Percentiles rank a stretch among this genome's conserved stretches.
These are phyloP conservation scores for Psilocybe cyanescens DNA, from an alignment of 768 basidiomycete genomes.

Conservation along the genomic window DNA sequence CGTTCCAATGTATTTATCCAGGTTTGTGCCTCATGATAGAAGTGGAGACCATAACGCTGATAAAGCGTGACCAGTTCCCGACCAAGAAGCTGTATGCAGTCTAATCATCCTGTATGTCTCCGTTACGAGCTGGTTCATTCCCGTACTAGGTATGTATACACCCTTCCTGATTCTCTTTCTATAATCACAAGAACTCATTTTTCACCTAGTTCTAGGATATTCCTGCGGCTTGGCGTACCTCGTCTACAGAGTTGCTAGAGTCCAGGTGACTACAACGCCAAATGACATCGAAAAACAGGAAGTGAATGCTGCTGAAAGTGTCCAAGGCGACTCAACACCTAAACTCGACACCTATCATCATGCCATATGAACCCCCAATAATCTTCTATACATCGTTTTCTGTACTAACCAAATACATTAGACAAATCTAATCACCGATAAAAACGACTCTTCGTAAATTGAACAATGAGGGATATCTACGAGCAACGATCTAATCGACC, in stretches of 20 bases:
- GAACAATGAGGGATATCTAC: not conserved
- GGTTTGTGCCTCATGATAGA: slow-evolving; percentile 11
- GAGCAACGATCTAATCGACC: not conserved
- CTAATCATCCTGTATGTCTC: slow-evolving; percentile 24
- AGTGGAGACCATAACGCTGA: not conserved
- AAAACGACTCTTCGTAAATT: not conserved
- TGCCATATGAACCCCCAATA: not conserved
- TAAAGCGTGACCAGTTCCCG: slow-evolving; percentile 7
- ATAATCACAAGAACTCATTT: not conserved
- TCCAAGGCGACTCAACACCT: slow-evolving; percentile 1
- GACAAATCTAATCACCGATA: not conserved
- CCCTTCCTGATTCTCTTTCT: not conserved
- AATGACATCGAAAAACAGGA: slow-evolving; percentile 19
- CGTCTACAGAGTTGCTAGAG: slow-evolving; percentile 15
- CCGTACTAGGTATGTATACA: slow-evolving; percentile 24
- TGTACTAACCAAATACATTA: not conserved
- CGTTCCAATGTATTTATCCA: slow-evolving; percentile 25
- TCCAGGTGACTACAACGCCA: not conserved
- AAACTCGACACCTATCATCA: not conserved
- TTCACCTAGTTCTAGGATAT: slow-evolving; percentile 20
- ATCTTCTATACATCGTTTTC: not conserved
- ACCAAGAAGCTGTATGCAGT: slow-evolving; percentile 25
- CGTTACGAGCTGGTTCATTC: slow-evolving; percentile 29
- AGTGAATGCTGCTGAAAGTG: not conserved
- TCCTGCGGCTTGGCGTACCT: slow-evolving; percentile 20